Evolutionary conservation across 164 flowering plant species (phyloP).

Genomic region (Saururus chinensis): DNA sequence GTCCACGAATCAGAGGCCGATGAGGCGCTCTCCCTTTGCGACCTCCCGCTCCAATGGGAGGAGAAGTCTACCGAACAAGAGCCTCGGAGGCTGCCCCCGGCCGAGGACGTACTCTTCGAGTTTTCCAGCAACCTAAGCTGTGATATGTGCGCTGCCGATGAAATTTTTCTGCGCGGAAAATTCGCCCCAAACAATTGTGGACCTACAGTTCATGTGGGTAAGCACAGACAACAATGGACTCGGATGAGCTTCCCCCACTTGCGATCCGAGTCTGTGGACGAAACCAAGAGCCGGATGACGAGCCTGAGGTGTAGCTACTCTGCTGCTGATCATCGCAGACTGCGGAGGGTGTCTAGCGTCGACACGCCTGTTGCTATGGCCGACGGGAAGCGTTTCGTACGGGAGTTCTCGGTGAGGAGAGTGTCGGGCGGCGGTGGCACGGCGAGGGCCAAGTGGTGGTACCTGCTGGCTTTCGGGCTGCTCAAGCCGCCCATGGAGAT

Average conservation of each 20-base stretch:
- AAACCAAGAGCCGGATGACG: background rate
- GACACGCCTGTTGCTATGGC: no score
- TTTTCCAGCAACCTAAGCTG: slow-evolving; percentile 24
- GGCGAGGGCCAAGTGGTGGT: slow-evolving; percentile 6
- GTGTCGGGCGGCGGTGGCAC: background rate
- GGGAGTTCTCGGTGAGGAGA: background rate
- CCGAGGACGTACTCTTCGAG: slow-evolving; percentile 33
- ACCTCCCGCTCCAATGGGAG: slow-evolving; percentile 16
- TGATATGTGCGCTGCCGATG: slow-evolving; percentile 45
- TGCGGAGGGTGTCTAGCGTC: slow-evolving; percentile 1
- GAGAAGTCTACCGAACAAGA: background rate
- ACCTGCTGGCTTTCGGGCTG: slow-evolving; percentile 30
- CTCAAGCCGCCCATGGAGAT: slow-evolving; percentile 36
- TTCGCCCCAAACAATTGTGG: no score
- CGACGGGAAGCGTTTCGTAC: no score
- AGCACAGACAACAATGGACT: no score
- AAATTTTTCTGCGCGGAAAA: slow-evolving; percentile 43
- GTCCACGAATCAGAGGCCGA: slow-evolving; percentile 11
- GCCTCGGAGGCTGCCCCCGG: slow-evolving; percentile 6
- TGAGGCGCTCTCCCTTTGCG: slow-evolving; percentile 24
- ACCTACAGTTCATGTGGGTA: no score
- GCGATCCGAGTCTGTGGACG: slow-evolving; percentile 1
- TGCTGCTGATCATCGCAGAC: background rate
- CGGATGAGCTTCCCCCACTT: background rate
- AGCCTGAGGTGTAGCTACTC: background rate